phyloP scores from a whole-genome alignment of 2,329 filamentous ascomycete species.

The Fusarium sp. region DNA sequence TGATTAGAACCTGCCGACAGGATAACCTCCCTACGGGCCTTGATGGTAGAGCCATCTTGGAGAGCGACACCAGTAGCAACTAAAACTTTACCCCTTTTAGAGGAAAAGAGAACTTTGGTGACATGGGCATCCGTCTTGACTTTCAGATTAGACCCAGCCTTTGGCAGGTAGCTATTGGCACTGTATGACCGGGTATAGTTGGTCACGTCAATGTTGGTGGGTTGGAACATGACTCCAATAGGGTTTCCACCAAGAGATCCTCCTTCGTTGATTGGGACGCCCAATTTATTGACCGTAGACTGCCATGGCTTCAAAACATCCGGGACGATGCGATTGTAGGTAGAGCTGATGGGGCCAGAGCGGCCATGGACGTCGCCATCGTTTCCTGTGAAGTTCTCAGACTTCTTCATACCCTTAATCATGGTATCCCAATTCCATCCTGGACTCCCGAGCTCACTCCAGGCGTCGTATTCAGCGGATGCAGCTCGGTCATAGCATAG shows the following conservation, averaged over 20 bases:
- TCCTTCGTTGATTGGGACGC: not conserved
- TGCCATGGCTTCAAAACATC: not conserved
- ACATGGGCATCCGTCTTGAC: not conserved
- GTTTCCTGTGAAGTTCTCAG: not conserved
- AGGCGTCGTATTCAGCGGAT: not conserved
- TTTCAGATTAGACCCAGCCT: not conserved
- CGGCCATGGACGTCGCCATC: not conserved
- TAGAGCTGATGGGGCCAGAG: not conserved
- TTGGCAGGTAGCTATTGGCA: not conserved
- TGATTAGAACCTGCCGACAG: not conserved
- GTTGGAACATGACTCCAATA: not conserved
- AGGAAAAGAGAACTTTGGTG: not conserved
- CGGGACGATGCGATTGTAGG: not conserved
- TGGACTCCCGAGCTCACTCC: not conserved
- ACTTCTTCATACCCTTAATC: not conserved
- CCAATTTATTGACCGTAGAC: not conserved
- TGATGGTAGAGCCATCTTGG: not conserved
- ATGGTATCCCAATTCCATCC: not conserved
- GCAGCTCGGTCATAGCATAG: not conserved
- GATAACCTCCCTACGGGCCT: not conserved
- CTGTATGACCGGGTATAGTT: not conserved
- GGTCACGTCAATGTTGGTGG: not conserved
- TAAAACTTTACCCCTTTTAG: fast-evolving
- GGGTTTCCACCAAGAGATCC: not conserved
- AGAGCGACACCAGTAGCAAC: not conserved